Percentiles rank a stretch among this genome's conserved stretches.
These are phyloP conservation scores for Zygosaccharomyces kombuchaensis DNA, from an alignment of 805 yeast genomes.

Conservation along the genomic window DNA sequence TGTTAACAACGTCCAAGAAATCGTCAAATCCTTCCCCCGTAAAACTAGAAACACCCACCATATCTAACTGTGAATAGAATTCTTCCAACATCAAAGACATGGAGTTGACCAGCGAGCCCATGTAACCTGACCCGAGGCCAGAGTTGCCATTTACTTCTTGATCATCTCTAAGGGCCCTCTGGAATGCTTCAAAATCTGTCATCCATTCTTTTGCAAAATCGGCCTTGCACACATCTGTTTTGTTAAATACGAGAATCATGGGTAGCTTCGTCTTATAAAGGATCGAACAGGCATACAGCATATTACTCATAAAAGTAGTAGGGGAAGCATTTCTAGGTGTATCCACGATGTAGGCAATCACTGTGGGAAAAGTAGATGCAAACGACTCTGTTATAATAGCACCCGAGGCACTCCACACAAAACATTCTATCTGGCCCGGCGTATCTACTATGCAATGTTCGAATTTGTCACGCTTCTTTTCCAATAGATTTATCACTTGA, in stretches of 20 bases:
- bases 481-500: slow-evolving; percentile 83
- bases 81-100: slow-evolving; percentile 96
- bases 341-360: slow-evolving; percentile 91
- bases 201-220: slow-evolving; percentile 94
- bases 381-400: slow-evolving; percentile 93
- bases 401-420: slow-evolving; percentile 98
- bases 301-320: slow-evolving; percentile 94
- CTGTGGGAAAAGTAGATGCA: slow-evolving; percentile 93
- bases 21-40: slow-evolving; percentile 96
- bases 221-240: slow-evolving; percentile 82
- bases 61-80: slow-evolving; percentile 87
- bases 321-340: slow-evolving; percentile 94
- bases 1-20: slow-evolving; percentile 76
- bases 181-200: slow-evolving; percentile 93
- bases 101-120: slow-evolving; percentile 89
- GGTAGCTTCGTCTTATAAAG: slow-evolving; percentile 94
- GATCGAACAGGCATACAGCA: slow-evolving; percentile 97
- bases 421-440: slow-evolving; percentile 98
- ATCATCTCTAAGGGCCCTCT: slow-evolving; percentile 63
- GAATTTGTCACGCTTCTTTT: slow-evolving; percentile 56
- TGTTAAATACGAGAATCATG: slow-evolving; percentile 93
- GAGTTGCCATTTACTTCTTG: slow-evolving; percentile 57
- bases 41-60: slow-evolving; percentile 86
- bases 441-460: slow-evolving; percentile 86
- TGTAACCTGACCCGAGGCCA: slow-evolving; percentile 70